phyloP scores from a whole-genome alignment of 768 basidiomycete genomes.

The Pholiota molesta region DNA sequence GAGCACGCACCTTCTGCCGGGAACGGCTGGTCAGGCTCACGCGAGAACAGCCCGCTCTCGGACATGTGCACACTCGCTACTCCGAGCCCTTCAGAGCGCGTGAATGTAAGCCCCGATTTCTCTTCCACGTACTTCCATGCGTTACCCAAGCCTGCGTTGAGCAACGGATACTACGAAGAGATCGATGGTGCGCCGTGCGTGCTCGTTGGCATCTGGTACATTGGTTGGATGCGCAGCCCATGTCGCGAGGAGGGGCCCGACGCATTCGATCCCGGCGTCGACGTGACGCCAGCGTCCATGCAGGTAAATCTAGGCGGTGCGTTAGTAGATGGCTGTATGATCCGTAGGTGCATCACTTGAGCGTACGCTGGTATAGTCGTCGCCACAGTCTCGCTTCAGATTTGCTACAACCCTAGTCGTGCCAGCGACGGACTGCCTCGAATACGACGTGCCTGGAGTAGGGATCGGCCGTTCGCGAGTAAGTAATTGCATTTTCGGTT shows the following conservation, averaged over 20 bases:
- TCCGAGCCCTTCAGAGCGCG: slow-evolving; percentile 81
- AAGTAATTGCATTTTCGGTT: no score
- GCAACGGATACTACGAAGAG: slow-evolving; percentile 91
- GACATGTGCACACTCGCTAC: slow-evolving; percentile 95
- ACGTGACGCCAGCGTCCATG: slow-evolving; percentile 93
- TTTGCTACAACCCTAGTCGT: no score
- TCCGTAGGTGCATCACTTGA: background rate
- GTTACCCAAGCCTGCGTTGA: slow-evolving; percentile 93
- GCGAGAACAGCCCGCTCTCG: slow-evolving; percentile 77
- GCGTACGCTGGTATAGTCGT: slow-evolving; percentile 47
- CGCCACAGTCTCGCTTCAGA: no score
- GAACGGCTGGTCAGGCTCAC: slow-evolving; percentile 58
- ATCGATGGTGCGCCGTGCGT: slow-evolving; percentile 79
- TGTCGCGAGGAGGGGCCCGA: slow-evolving; percentile 57
- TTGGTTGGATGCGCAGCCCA: slow-evolving; percentile 51
- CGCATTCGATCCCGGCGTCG: slow-evolving; percentile 66
- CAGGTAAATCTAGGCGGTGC: slow-evolving; percentile 65
- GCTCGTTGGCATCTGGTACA: slow-evolving; percentile 55
- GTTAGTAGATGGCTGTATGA: background rate
- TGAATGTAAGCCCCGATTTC: slow-evolving; percentile 52
- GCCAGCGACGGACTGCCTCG: no score
- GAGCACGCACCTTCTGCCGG: slow-evolving; percentile 76
- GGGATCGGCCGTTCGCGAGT: no score
- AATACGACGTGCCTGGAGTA: no score
- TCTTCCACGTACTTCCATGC: slow-evolving; percentile 77